Conservation (phyloP, 305 asterid genomes). For the Solanum aculeatissimum region DNA sequence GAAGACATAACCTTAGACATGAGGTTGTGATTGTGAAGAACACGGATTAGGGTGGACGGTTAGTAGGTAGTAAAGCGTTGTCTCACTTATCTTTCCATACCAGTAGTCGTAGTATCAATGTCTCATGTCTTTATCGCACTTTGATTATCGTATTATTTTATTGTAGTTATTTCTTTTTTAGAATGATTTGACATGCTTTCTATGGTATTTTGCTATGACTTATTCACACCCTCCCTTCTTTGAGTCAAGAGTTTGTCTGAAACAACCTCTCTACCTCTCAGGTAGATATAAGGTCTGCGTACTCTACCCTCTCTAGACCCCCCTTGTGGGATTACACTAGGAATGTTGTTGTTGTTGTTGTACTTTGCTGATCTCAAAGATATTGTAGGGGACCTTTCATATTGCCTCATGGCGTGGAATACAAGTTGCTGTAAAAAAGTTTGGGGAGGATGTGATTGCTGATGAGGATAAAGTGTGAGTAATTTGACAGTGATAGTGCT, state of each 20-base stretch:
- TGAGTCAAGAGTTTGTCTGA: neutral
- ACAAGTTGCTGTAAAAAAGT: constrained; percentile 78
- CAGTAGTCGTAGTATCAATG: neutral
- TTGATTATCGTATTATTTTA: neutral
- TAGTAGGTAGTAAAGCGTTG: neutral
- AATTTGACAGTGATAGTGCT: neutral
- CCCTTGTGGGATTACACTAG: neutral
- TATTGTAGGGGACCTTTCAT: constrained; percentile 69
- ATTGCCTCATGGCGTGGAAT: constrained; percentile 87
- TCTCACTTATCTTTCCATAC: neutral
- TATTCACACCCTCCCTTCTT: neutral
- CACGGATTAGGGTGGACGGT: neutral
- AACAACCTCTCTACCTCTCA: neutral
- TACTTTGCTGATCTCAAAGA: neutral
- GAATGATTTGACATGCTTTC: neutral
- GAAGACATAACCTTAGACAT: neutral
- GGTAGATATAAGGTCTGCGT: neutral
- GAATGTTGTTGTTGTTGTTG: neutral
- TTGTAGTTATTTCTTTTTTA: neutral
- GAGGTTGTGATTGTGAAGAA: neutral
- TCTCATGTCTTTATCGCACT: neutral
- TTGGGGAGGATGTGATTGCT: constrained; percentile 58
- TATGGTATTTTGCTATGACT: neutral
- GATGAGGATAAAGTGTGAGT: constrained; percentile 89
- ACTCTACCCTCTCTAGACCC: neutral